phyloP scores from a whole-genome alignment of 371 early-diverging fungal genomes.

The Coemansia sp. region DNA sequence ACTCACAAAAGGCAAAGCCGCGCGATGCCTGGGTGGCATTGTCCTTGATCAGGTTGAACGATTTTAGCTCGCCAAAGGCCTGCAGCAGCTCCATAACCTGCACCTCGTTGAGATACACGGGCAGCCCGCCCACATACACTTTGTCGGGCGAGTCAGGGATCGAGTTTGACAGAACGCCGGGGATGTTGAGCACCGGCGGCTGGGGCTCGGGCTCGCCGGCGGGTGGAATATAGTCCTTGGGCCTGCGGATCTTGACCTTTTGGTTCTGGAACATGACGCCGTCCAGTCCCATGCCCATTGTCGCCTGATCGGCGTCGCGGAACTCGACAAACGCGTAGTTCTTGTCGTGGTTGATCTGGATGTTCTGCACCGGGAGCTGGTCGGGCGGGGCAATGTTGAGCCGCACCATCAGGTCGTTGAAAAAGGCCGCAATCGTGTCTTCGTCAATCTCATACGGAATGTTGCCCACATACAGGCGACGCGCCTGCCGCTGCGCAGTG shows the following conservation, averaged over 20 bases:
- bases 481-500: conserved; percentile 67
- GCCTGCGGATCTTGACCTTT: conserved; percentile 86
- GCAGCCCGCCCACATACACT: conserved; percentile 93
- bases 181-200: conserved; percentile 55
- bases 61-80: conserved; percentile 89
- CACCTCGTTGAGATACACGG: conserved; percentile 84
- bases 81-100: conserved; percentile 91
- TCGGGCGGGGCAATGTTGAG: conserved; percentile 62
- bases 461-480: conserved; percentile 91
- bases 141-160: conserved; percentile 92
- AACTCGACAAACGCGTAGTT: conserved; percentile 97
- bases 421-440: conserved; percentile 76
- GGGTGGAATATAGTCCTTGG: conserved; percentile 90
- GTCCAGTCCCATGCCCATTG: conserved; percentile 89
- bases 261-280: conserved; percentile 85
- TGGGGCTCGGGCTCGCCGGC: conserved; percentile 54
- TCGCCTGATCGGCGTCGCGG: conserved; percentile 85
- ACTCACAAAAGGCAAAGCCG: conserved; percentile 98
- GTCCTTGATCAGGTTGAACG: conserved; percentile 93
- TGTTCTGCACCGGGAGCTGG: conserved; percentile 69
- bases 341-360: conserved; percentile 89
- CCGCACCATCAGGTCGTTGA: conserved; percentile 82
- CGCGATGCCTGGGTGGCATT: conserved; percentile 76
- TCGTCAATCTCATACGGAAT: conserved; percentile 83
- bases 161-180: conserved; percentile 74